A percentile compares a stretch with the other conserved stretches of the same genome.
Evolutionary conservation across 305 asterid species (phyloP).

Genomic region (Fraxinus platypoda): DNA sequence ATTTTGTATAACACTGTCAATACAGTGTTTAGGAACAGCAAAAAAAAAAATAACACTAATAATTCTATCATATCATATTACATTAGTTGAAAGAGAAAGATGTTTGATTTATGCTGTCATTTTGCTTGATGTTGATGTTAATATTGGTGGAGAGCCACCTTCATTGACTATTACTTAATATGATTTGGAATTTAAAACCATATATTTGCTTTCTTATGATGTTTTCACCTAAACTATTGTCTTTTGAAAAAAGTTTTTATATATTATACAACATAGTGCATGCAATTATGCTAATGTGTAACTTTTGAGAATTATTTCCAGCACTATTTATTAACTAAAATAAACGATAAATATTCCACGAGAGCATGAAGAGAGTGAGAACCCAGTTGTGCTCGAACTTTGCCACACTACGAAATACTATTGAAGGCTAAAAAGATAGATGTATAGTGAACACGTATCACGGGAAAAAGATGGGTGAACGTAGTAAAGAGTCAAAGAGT

Average conservation of each 20-base stretch:
- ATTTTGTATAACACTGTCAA: background rate
- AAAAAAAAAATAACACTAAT: background rate
- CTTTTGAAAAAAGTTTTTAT: background rate
- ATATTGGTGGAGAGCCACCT: constrained; percentile 20
- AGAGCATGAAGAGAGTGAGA: background rate
- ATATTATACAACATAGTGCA: constrained; percentile 3
- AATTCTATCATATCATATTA: background rate
- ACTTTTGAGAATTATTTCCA: background rate
- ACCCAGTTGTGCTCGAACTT: background rate
- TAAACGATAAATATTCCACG: background rate
- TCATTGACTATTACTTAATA: constrained; percentile 14
- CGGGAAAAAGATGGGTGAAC: background rate
- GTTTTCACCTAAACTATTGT: constrained; percentile 16
- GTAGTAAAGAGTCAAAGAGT: background rate
- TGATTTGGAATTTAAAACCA: constrained; percentile 1
- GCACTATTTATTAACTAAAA: background rate
- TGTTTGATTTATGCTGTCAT: constrained; percentile 1
- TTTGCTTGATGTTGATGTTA: constrained; percentile 14
- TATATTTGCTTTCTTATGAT: constrained; percentile 1
- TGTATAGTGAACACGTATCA: background rate
- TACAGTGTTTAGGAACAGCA: background rate
- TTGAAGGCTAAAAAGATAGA: background rate
- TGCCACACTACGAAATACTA: background rate
- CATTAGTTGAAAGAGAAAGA: constrained; percentile 13
- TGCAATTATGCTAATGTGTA: background rate